These are phyloP conservation scores for Acarospora socialis DNA, from an alignment of 2,329 filamentous ascomycete genomes.

Conservation along the genomic window DNA sequence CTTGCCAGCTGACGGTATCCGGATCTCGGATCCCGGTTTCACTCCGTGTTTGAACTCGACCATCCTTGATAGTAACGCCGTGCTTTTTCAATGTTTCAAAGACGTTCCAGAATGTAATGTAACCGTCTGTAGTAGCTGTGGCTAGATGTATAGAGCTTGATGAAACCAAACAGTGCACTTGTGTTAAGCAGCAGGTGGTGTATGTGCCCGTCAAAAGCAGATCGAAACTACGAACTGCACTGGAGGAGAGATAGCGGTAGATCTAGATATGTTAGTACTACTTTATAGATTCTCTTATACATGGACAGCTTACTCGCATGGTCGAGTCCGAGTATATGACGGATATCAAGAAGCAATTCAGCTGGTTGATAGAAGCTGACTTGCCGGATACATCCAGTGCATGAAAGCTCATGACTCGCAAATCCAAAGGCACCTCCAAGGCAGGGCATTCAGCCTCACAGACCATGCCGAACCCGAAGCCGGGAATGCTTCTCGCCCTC, in stretches of 20 bases:
- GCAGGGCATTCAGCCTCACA: slow-evolving; percentile 37
- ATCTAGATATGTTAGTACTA: slow-evolving; percentile 24
- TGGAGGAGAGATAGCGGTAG: slow-evolving; percentile 26
- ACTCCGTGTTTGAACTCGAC: neutral
- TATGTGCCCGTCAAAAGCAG: slow-evolving; percentile 44
- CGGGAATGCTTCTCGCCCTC: slow-evolving; percentile 45
- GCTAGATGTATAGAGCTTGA: slow-evolving; percentile 26
- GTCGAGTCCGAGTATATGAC: slow-evolving; percentile 76
- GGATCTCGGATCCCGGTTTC: slow-evolving; percentile 9
- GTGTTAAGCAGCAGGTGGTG: slow-evolving; percentile 62
- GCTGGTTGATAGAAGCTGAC: slow-evolving; percentile 16
- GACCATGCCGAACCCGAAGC: slow-evolving; percentile 37
- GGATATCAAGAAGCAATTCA: slow-evolving; percentile 42
- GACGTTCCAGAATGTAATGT: slow-evolving; percentile 47
- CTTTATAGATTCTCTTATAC: slow-evolving; percentile 1
- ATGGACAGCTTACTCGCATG: slow-evolving; percentile 38
- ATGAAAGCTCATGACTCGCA: slow-evolving; percentile 73
- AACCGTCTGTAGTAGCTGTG: slow-evolving; percentile 70
- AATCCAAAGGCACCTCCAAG: slow-evolving; percentile 42
- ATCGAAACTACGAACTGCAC: slow-evolving; percentile 17
- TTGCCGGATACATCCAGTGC: slow-evolving; percentile 23
- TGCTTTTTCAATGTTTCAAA: neutral
- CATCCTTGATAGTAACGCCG: neutral
- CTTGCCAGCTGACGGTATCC: slow-evolving; percentile 22
- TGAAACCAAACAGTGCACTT: slow-evolving; percentile 34